Conservation (phyloP, 352 stramenopile genomes). For the Globisporangium cylindrosporum region DNA sequence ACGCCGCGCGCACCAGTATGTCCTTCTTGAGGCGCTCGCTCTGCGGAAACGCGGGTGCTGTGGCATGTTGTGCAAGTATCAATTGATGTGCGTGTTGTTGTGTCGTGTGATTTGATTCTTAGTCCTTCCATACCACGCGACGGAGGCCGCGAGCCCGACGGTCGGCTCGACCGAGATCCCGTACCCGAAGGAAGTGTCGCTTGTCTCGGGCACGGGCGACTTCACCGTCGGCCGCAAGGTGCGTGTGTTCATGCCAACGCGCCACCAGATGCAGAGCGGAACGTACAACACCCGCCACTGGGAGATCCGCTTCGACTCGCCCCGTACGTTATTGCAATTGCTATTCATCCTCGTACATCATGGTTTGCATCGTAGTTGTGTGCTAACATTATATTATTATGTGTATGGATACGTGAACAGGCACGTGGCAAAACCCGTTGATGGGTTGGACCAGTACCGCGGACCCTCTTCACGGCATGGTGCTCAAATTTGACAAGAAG, state of each 20-base stretch:
- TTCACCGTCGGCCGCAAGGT: constrained; percentile 67
- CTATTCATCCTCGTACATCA: too few species aligned
- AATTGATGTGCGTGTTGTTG: background rate
- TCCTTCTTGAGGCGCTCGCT: background rate
- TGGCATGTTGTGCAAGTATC: background rate
- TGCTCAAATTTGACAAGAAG: constrained; percentile 88
- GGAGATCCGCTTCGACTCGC: constrained; percentile 77
- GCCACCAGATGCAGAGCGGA: constrained; percentile 85
- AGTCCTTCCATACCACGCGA: constrained; percentile 71
- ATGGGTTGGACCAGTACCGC: constrained; percentile 93
- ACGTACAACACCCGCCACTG: constrained; percentile 82
- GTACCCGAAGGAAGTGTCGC: constrained; percentile 56
- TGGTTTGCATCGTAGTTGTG: background rate
- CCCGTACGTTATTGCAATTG: constrained; percentile 20
- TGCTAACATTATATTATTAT: background rate
- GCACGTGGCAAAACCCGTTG: constrained; percentile 90
- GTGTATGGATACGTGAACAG: background rate
- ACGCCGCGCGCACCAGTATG: constrained; percentile 57
- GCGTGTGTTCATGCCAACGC: constrained; percentile 69
- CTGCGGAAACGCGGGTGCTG: too few species aligned
- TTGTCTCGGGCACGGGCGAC: constrained; percentile 63
- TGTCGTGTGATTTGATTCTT: background rate
- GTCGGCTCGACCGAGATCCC: constrained; percentile 53
- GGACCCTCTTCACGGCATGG: constrained; percentile 84
- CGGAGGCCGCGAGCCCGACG: constrained; percentile 37